phyloP scores from a whole-genome alignment of 306 rosid species.

The Vigna trinervia region DNA sequence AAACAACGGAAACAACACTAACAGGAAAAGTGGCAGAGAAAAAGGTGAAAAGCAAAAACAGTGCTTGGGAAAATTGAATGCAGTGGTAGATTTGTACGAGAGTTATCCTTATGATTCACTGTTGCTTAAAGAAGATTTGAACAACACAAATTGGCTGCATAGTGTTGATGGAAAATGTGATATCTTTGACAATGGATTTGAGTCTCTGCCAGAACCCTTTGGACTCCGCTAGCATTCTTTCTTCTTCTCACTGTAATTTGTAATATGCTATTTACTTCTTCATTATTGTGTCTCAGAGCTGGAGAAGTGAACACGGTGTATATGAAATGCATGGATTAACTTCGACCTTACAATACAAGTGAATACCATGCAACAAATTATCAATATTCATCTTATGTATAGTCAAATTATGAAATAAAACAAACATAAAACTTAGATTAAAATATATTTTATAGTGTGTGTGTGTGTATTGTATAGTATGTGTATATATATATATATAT shows the following conservation, averaged over 20 bases:
- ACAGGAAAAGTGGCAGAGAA: slow-evolving; percentile 50
- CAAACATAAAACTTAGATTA: no score
- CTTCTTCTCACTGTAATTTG: slow-evolving; percentile 34
- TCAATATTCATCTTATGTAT: no score
- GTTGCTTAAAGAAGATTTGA: slow-evolving; percentile 73
- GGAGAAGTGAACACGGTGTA: not conserved
- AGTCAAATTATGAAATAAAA: no score
- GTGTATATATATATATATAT: no score
- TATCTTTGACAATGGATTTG: slow-evolving; percentile 76
- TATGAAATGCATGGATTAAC: slow-evolving; percentile 10
- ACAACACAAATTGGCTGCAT: slow-evolving; percentile 74
- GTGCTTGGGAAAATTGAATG: slow-evolving; percentile 55
- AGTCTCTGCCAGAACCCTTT: slow-evolving; percentile 79
- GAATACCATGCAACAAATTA: not conserved
- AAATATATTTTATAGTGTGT: no score
- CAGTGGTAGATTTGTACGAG: slow-evolving; percentile 66
- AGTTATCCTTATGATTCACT: slow-evolving; percentile 74
- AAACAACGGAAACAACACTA: slow-evolving; percentile 46
- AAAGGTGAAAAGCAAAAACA: slow-evolving; percentile 42
- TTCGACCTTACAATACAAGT: not conserved
- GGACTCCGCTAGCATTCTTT: slow-evolving; percentile 61
- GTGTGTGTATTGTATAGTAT: no score
- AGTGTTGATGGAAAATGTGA: slow-evolving; percentile 68
- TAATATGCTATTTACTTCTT: slow-evolving; percentile 3
- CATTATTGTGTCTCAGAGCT: not conserved